Percentiles rank a stretch among this genome's conserved stretches.
These are phyloP conservation scores for Mucor mucedo DNA, from an alignment of 371 early-diverging fungal species.

Conservation along the genomic window DNA sequence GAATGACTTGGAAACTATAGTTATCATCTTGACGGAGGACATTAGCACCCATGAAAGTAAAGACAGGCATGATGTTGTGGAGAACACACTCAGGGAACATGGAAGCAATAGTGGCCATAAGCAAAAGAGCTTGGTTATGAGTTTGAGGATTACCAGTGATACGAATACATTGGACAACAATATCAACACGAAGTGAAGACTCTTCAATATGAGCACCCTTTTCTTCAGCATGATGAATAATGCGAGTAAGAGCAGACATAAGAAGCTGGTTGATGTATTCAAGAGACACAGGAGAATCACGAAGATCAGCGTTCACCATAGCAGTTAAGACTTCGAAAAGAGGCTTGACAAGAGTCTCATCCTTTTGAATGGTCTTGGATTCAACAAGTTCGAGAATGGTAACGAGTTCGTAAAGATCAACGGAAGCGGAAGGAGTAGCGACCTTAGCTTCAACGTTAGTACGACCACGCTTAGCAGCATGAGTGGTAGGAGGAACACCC, in stretches of 20 bases:
- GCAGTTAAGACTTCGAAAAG: slow-evolving; percentile 78
- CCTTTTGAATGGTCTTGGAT: slow-evolving; percentile 55
- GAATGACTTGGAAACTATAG: slow-evolving; percentile 95
- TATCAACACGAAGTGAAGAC: slow-evolving; percentile 75
- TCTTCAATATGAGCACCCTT: slow-evolving; percentile 46
- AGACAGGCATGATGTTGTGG: slow-evolving; percentile 93
- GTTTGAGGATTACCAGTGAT: slow-evolving; percentile 94
- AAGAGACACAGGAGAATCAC: slow-evolving; percentile 65
- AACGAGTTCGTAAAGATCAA: slow-evolving; percentile 63
- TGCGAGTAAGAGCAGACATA: slow-evolving; percentile 73
- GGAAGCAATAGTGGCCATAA: slow-evolving; percentile 88
- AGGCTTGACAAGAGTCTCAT: slow-evolving; percentile 60
- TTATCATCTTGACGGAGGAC: slow-evolving; percentile 93
- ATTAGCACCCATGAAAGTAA: slow-evolving; percentile 98
- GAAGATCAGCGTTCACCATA: slow-evolving; percentile 65
- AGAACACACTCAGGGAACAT: slow-evolving; percentile 86
- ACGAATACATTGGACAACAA: slow-evolving; percentile 89
- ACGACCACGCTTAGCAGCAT: slow-evolving; percentile 44
- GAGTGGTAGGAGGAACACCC: slow-evolving; percentile 14
- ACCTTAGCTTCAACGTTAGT: slow-evolving; percentile 20
- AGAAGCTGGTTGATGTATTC: slow-evolving; percentile 91
- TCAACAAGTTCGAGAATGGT: slow-evolving; percentile 76
- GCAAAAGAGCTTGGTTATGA: slow-evolving; percentile 85
- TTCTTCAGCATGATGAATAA: slow-evolving; percentile 64
- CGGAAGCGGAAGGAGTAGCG: slow-evolving; percentile 13